These are phyloP conservation scores for Begonia loranthoides DNA, from an alignment of 306 rosid species.

Conservation along the genomic window DNA sequence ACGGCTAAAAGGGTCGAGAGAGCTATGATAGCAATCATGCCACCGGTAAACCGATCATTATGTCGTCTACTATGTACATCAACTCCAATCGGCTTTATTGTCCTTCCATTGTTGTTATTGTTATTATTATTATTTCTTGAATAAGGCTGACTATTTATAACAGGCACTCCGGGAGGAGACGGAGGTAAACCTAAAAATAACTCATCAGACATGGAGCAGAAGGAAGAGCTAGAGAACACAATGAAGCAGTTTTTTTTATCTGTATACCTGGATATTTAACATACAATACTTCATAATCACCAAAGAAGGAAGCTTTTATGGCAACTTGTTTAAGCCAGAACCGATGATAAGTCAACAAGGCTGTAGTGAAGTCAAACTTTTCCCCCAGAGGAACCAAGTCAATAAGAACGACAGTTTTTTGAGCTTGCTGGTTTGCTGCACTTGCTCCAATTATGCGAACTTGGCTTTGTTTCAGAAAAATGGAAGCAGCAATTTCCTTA, in stretches of 20 bases:
- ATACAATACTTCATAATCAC: constrained; percentile 74
- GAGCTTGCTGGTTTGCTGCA: constrained; percentile 58
- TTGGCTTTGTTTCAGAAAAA: constrained; percentile 71
- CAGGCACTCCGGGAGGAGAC: constrained; percentile 56
- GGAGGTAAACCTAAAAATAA: constrained; percentile 61
- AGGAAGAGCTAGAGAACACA: not conserved
- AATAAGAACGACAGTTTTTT: constrained; percentile 58
- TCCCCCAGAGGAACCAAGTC: constrained; percentile 73
- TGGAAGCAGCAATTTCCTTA: constrained; percentile 44
- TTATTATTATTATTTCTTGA: constrained; percentile 13
- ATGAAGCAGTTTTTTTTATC: not conserved
- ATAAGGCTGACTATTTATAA: constrained; percentile 56
- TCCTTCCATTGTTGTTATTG: constrained; percentile 37
- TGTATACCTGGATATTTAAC: constrained; percentile 80
- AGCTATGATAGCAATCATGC: constrained; percentile 42
- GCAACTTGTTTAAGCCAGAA: constrained; percentile 77
- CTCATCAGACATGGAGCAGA: not conserved
- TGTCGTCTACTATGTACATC: constrained; percentile 44
- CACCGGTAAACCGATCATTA: constrained; percentile 41
- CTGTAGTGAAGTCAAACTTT: constrained; percentile 57
- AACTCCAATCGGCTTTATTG: constrained; percentile 82
- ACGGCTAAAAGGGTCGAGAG: constrained; percentile 44
- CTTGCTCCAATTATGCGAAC: constrained; percentile 81
- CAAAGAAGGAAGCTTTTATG: constrained; percentile 60
- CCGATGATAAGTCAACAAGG: constrained; percentile 54